These are phyloP conservation scores for Talaromyces ruber DNA, from an alignment of 495 filamentous ascomycete genomes.

Conservation along the genomic window DNA sequence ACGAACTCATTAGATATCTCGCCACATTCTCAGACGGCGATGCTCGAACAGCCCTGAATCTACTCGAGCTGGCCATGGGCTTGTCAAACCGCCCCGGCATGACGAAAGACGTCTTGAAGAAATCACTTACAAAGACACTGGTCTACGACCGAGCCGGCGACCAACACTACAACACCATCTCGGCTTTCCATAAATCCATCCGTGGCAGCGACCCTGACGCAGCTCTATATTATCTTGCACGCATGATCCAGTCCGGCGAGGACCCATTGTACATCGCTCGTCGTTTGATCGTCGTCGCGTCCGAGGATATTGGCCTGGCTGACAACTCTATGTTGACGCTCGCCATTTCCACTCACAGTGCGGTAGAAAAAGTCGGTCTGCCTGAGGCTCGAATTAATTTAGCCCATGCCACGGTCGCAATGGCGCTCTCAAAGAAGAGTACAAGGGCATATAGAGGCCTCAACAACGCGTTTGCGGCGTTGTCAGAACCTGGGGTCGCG, in stretches of 20 bases:
- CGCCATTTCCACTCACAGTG: slow-evolving; percentile 74
- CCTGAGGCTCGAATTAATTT: slow-evolving; percentile 91
- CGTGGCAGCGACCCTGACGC: slow-evolving; percentile 83
- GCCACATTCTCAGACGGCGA: slow-evolving; percentile 84
- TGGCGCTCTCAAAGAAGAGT: slow-evolving; percentile 75
- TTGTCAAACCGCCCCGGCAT: slow-evolving; percentile 43
- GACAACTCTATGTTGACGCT: slow-evolving; percentile 79
- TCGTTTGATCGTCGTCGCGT: slow-evolving; percentile 83
- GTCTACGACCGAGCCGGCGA: slow-evolving; percentile 94
- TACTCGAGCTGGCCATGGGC: slow-evolving; percentile 77
- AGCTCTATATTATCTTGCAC: slow-evolving; percentile 82
- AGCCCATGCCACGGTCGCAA: slow-evolving; percentile 77
- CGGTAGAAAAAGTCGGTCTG: slow-evolving; percentile 84
- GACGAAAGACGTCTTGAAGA: slow-evolving; percentile 62
- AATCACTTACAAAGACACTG: slow-evolving; percentile 75
- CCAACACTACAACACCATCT: slow-evolving; percentile 92
- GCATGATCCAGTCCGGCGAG: slow-evolving; percentile 95
- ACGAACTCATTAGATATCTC: slow-evolving; percentile 70
- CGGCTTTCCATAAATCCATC: slow-evolving; percentile 92
- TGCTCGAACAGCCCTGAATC: slow-evolving; percentile 84
- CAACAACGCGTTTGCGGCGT: slow-evolving; percentile 64
- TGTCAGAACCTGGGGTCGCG: slow-evolving; percentile 73
- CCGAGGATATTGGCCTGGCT: slow-evolving; percentile 86
- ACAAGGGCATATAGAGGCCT: slow-evolving; percentile 78
- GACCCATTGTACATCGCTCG: slow-evolving; percentile 89